Evolutionary conservation across 1,284 basidiomycete genomes (phyloP), one percentile per base, ranked within the genome.

Genomic region (Ustilago nuda): DNA sequence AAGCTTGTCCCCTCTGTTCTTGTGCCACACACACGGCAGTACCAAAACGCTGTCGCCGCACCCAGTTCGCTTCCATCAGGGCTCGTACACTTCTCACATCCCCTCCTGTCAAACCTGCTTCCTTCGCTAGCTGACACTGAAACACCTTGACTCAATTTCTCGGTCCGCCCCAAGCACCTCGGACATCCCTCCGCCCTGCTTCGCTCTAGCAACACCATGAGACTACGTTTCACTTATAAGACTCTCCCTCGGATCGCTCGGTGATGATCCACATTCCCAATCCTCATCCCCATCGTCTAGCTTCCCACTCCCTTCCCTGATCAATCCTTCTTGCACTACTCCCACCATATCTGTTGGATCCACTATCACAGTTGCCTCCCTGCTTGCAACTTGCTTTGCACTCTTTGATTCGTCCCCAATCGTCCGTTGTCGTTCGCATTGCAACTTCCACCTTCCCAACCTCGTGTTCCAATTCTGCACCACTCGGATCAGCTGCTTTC

Each of bases 241-340:
- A 41, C 55, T 30, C 35, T 56, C 71, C 67, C 73, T 76, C 73
- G 73, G 73, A 76, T 54, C 60, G 48, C 73, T 76, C 73, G 68
- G 73, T 67, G 67, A 76, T 71, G 58, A 56, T 65, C 58, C 62
- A 56, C 61, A 65, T 65, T 59, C 56, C 61, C 53, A 48, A 54
- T 46, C 66, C n/a, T 65, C 60, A 45, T 62, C 32, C 37, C 59
- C 52, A 55, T 62, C 61, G 51, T 62, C 72, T 59, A 57, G 33
- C 52, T 56, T 63, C 39, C 57, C 48, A 53, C 41, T 58, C 48
- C 53, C 37, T 56, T 59, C 39, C 64, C 36, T 41, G 8, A 48
- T 33, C 52, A 53, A 19, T 32, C 33, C 32, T 59, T 39, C 56
- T 46, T 36, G 52, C 27, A 27, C 58, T 54, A 70, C 72, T 75